Evolutionary conservation across 768 basidiomycete genomes (phyloP), one percentile per base, ranked within the genome.

Genomic region (Suillus fuscotomentosus): DNA sequence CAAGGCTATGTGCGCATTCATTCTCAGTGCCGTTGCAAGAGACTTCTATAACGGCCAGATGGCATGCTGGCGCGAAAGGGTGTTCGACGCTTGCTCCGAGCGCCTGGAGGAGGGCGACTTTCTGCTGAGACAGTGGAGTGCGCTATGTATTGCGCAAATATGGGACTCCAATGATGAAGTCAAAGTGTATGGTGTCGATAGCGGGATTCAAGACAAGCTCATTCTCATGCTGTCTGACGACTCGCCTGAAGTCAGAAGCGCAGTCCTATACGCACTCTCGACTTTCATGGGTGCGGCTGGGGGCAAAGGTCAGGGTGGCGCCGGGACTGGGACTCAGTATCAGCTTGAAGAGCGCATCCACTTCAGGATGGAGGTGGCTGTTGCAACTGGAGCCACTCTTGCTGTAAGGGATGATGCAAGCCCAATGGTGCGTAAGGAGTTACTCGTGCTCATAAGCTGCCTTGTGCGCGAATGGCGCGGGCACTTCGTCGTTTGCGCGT

Each of bases 1-100:
- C 76, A 92, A 94, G 68, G 95, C 97, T 1, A 99, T 99, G 97
- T 99, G 96, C 73, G 92, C 95, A 1, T 99, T 99, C 79, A 95
- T 98, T 69, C 87, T 99, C 34, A 85, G 91, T 27, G 88, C 95
- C 15, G 88, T 97, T 59, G 89, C 91, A 47, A 88, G 97, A n/a
- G 95, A 94, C 70, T 94, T 90, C 73, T 84, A 85, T n/a, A 83
- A 84, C 3, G 96, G 96, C 6, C 95, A 99, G 77, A 83, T 85
- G 60, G 94, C 94, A 2, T 96, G 94, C 75, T 86, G 90, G 78
- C 80, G 83, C 66, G 91, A 89, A 70, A 80, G 83, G 17, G 93
- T 97, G 1, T 94, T 99, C 67, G 91, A 96, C 65, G 85, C 89
- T 63, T 97, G 95, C 73, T 89, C 92, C 67, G 87, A 89, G 36